Percentiles rank a stretch among this genome's conserved stretches.
phyloP scores from a whole-genome alignment of 2,329 filamentous ascomycete species.

The Claviceps monticola region DNA sequence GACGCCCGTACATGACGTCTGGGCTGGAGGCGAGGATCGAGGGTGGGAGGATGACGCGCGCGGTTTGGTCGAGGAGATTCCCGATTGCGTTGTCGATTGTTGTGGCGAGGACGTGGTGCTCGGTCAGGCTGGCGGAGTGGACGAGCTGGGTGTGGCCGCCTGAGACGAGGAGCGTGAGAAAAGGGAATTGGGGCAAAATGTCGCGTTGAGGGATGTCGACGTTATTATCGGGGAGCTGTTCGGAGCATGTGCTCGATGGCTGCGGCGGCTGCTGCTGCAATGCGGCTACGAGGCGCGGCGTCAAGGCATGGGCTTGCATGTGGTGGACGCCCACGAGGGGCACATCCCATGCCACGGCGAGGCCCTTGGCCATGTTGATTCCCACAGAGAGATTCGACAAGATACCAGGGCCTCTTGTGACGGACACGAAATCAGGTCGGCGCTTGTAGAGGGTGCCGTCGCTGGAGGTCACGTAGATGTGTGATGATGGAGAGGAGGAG shows the following conservation, averaged over 20 bases:
- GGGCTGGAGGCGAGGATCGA: slow-evolving; percentile 37
- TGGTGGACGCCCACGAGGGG: slow-evolving; percentile 83
- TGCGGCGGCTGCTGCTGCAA: slow-evolving; percentile 20
- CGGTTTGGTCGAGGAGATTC: slow-evolving; percentile 78
- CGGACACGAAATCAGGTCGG: slow-evolving; percentile 72
- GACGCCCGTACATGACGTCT: slow-evolving; percentile 65
- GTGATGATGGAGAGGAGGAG: not conserved
- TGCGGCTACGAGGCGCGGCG: slow-evolving; percentile 61
- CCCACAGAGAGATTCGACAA: slow-evolving; percentile 62
- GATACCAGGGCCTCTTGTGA: slow-evolving; percentile 87
- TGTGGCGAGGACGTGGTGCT: slow-evolving; percentile 60
- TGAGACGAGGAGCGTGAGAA: slow-evolving; percentile 77
- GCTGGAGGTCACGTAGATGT: not conserved
- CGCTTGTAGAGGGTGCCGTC: slow-evolving; percentile 9
- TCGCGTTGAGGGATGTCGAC: slow-evolving; percentile 24
- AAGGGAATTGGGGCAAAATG: slow-evolving; percentile 49
- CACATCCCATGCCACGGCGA: slow-evolving; percentile 69
- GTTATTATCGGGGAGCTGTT: slow-evolving; percentile 3
- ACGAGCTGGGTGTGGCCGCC: slow-evolving; percentile 87
- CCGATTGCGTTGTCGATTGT: slow-evolving; percentile 78
- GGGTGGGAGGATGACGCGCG: slow-evolving; percentile 58
- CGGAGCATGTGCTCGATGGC: not conserved
- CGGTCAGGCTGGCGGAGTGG: slow-evolving; percentile 50
- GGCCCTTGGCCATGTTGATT: slow-evolving; percentile 72
- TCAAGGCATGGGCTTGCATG: slow-evolving; percentile 94